Conservation (phyloP, 805 yeast genomes). For the Lipomyces spencermartinsiae region DNA sequence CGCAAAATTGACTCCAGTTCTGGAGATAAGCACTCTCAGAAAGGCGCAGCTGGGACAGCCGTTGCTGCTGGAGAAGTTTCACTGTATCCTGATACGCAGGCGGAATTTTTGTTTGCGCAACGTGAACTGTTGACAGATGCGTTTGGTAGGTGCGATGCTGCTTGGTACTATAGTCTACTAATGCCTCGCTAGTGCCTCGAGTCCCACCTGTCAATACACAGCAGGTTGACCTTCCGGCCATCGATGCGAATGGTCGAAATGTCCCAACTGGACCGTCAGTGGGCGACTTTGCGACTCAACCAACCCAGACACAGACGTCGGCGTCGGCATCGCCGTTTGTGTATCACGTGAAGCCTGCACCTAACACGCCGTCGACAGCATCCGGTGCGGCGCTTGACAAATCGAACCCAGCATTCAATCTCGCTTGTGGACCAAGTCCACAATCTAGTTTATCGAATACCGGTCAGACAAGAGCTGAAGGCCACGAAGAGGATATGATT, state of each 20-base stretch:
- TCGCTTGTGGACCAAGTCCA: background rate
- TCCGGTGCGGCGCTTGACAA: background rate
- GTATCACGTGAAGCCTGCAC: constrained; percentile 12
- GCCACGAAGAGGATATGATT: constrained; percentile 12
- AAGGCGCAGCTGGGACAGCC: background rate
- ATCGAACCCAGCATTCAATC: background rate
- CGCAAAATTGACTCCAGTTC: background rate
- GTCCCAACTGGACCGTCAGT: background rate
- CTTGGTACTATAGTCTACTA: background rate
- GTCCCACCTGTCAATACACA: background rate
- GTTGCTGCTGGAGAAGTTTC: constrained; percentile 1
- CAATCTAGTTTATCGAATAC: background rate
- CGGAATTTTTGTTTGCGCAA: constrained; percentile 21
- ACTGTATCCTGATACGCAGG: constrained; percentile 18
- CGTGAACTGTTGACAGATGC: constrained; percentile 16
- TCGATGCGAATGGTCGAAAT: background rate
- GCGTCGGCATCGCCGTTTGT: constrained; percentile 16
- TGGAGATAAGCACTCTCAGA: background rate
- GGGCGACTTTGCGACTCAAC: background rate
- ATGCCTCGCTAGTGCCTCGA: background rate
- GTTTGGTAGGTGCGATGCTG: constrained; percentile 5
- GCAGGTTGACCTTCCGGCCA: background rate
- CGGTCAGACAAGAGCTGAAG: background rate
- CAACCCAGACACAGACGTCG: background rate
- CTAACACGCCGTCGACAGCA: constrained; percentile 17